Base-by-base conservation (phyloP, 257 asterid species). In the Craterostigma plantagineum region DNA sequence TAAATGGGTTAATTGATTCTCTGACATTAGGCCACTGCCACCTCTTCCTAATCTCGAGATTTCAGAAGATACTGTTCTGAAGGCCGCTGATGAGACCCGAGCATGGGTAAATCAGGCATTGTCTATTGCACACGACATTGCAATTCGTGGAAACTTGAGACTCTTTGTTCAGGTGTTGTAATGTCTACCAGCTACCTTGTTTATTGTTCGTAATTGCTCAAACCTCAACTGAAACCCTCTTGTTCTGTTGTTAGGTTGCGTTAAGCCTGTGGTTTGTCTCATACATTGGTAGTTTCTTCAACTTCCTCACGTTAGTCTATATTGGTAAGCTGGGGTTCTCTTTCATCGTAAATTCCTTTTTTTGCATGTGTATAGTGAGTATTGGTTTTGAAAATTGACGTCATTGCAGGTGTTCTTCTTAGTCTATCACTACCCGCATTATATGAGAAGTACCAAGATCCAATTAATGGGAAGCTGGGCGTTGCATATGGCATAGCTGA, bases 41-140 rank as follows among this genome's bases (percentile, higher is more conserved):
- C 98, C 98, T 15, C 77, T 87, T 45, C 98, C 95, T 43, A 73
- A 65, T 63, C 70, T 87, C 61, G 87, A 69, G 61, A 55, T 87
- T 56, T 60, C 92, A 3, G 95, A 82, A 65, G 93, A 73, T 57
- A 53, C 65, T 58, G 75, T 63, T 53, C 14, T 67, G 33, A 66
- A 62, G 70, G 81, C 73, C 66, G 92, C 92, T 61, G 95, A 79
- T 61, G 69, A 68, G 62, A 37, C 73, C 54, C 71, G 75, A 49
- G 70, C 66, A 10, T 74, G 83, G 83, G 62, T 82, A 64, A 87
- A 87, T 60, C 14, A 49, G 54, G 69, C 52, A 16, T 59, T 76
- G 57, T 61, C 77, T 14, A 57, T 87, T 59, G 95, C 81, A 1
- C 86, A 61, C 35, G 86, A 72, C 52, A 72, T 82, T 63, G 81